Base-by-base conservation (phyloP, 345 rosid genomes). In the Camelina sativa region DNA sequence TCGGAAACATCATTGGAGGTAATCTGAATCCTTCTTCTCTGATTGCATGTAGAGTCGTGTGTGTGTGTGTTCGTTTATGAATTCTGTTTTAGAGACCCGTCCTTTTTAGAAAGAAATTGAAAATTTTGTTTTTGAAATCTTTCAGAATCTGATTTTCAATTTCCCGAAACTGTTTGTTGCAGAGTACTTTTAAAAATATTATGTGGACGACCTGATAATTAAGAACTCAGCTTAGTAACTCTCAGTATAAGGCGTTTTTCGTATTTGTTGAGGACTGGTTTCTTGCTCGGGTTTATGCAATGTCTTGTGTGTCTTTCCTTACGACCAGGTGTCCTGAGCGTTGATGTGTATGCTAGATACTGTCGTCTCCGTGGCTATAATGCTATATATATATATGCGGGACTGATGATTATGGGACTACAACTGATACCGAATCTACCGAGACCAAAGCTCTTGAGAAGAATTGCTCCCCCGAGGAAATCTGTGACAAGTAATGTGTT, bases 371-470 rank as follows among this genome's bases (percentile, higher is more conserved):
- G 98, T 69, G 96, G 91, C 62, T 94, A 91, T 79, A 94, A 94
- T 65, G 80, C 85, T 1, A 81, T 91, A 11, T 94, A 91, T 58
- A 84, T 94, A 1, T 94, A 17, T 96, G 98, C 7, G 98, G 98
- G 30, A 91, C 96, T 0, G 98, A 94, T 75, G 98, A 94, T 81
- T 94, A 94, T 11, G 98, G 98, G 10, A 94, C 98, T 6, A 94
- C 98, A 4, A 94, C 98, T 0, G 97, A 94, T 25, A 25, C 28
- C 28, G 28, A 3, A 25, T 4, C 28, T 25, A 25, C 28, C 28
- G 28, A 94, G 85, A 94, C 95, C 15, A 91, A 94, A 80, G 98
- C 98, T 12, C n/a, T 91, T 79, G 97, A 94, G 79, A 97, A 94
- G 82, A 90, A 88, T 56, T 87, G 89, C 63, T 73, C 90, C 0